phyloP scores from a whole-genome alignment of 306 rosid genomes.

The Fragaria ananassa region DNA sequence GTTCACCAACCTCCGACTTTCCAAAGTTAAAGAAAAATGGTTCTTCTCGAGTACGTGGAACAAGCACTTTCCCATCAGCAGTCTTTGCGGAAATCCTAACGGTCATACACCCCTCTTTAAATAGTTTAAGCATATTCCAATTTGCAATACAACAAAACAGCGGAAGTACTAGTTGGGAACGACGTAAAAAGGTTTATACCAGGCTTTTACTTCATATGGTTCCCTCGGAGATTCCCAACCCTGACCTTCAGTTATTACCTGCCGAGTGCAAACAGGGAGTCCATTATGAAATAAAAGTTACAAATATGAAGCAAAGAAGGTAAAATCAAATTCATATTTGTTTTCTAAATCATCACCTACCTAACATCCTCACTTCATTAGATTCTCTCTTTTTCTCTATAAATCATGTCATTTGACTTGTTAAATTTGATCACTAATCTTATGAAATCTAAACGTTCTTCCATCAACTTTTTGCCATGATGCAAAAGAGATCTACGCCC shows the following conservation, averaged over 20 bases:
- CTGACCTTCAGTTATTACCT: slow-evolving; percentile 79
- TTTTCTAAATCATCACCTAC: background rate
- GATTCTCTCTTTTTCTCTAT: background rate
- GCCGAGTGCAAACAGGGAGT: slow-evolving; percentile 22
- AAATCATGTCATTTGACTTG: background rate
- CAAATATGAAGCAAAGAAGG: background rate
- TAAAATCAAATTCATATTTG: background rate
- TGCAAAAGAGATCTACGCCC: too few relatives aligned
- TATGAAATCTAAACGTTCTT: background rate
- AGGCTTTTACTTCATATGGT: slow-evolving; percentile 95
- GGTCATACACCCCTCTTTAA: slow-evolving; percentile 31
- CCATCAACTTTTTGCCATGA: background rate
- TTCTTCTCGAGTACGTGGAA: slow-evolving; percentile 64
- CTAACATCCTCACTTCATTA: background rate
- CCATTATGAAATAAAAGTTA: slow-evolving; percentile 4
- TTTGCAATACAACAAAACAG: slow-evolving; percentile 19
- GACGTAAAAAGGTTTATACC: slow-evolving; percentile 47
- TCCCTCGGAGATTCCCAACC: slow-evolving; percentile 99
- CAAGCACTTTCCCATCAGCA: slow-evolving; percentile 59
- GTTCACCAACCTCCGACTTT: slow-evolving; percentile 69
- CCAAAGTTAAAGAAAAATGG: slow-evolving; percentile 87
- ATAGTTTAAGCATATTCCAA: slow-evolving; percentile 19
- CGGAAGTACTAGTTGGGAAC: slow-evolving; percentile 2
- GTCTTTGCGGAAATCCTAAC: slow-evolving; percentile 84
- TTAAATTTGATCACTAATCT: background rate